Conservation (phyloP, 192 early-diverging fungal genomes). For the Podila minutissima region DNA sequence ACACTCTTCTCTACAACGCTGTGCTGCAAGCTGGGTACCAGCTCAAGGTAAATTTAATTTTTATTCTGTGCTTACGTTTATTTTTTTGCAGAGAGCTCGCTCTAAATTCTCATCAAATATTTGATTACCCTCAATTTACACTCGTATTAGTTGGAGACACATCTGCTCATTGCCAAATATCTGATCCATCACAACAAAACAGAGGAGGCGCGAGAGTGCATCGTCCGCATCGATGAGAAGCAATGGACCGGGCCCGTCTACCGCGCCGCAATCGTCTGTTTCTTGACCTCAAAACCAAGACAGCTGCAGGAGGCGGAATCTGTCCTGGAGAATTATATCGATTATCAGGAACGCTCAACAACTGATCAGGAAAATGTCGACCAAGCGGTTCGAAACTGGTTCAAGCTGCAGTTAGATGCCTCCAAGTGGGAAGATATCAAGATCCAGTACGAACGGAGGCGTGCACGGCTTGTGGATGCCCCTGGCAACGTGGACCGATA, state of each 20-base stretch:
- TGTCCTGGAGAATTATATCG: slow-evolving; percentile 26
- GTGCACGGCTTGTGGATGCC: slow-evolving; percentile 25
- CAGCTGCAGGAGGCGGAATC: slow-evolving; percentile 35
- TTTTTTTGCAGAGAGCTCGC: background rate
- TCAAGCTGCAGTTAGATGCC: slow-evolving; percentile 24
- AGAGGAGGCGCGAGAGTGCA: slow-evolving; percentile 38
- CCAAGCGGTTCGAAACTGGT: slow-evolving; percentile 27
- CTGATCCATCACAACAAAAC: slow-evolving; percentile 19
- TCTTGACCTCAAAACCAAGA: slow-evolving; percentile 27
- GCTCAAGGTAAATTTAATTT: slow-evolving; percentile 9
- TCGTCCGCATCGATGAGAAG: slow-evolving; percentile 7
- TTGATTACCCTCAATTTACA: background rate
- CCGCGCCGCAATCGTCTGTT: slow-evolving; percentile 26
- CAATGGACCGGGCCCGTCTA: slow-evolving; percentile 20
- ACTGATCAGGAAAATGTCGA: background rate
- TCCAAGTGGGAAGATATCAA: slow-evolving; percentile 48
- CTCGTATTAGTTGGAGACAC: slow-evolving; percentile 17
- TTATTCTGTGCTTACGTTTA: background rate
- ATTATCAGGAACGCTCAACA: background rate
- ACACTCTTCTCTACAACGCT: slow-evolving; percentile 34
- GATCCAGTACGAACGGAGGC: slow-evolving; percentile 22
- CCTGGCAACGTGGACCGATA: slow-evolving; percentile 16
- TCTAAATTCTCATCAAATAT: slow-evolving; percentile 1
- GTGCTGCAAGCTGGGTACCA: slow-evolving; percentile 37
- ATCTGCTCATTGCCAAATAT: slow-evolving; percentile 35